A percentile compares a stretch with the other conserved stretches of the same genome.
phyloP scores from a whole-genome alignment of 2,329 filamentous ascomycete genomes.

The Claviceps pazoutovae region DNA sequence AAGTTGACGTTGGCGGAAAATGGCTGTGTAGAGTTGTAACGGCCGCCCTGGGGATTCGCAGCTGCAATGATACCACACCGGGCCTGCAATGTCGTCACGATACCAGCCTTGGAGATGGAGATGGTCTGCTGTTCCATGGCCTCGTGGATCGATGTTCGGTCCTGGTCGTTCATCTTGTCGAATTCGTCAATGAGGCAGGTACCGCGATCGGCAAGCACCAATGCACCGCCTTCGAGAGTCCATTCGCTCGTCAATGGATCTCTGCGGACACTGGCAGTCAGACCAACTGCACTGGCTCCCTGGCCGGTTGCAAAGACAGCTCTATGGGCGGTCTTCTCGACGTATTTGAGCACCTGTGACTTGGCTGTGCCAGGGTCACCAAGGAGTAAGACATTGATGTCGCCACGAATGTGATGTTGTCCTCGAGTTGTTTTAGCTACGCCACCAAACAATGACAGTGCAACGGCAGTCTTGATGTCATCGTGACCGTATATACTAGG shows the following conservation, averaged over 20 bases:
- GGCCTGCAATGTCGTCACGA: constrained; percentile 91
- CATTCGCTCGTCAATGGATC: constrained; percentile 94
- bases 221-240: constrained; percentile 89
- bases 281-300: constrained; percentile 90
- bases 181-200: constrained; percentile 98
- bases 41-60: constrained; percentile 88
- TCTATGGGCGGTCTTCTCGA: constrained; percentile 92
- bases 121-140: constrained; percentile 99
- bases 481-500: constrained; percentile 95
- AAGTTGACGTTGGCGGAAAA: constrained; percentile 95
- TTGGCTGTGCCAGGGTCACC: constrained; percentile 97
- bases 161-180: constrained; percentile 99
- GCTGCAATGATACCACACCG: constrained; percentile 93
- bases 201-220: constrained; percentile 88
- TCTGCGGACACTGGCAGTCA: constrained; percentile 89
- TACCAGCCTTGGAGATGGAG: constrained; percentile 96
- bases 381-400: constrained; percentile 93
- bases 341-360: constrained; percentile 92
- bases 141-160: constrained; percentile 95
- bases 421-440: constrained; percentile 85
- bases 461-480: constrained; percentile 94
- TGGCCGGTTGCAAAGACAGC: constrained; percentile 97
- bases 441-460: constrained; percentile 85
- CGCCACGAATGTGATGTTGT: constrained; percentile 79
- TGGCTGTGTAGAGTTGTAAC: constrained; percentile 91